Percentiles rank a stretch among this genome's conserved stretches.
Evolutionary conservation across 2,329 filamentous ascomycete genomes (phyloP).

Genomic region (Ceratocystis alfenasii): DNA sequence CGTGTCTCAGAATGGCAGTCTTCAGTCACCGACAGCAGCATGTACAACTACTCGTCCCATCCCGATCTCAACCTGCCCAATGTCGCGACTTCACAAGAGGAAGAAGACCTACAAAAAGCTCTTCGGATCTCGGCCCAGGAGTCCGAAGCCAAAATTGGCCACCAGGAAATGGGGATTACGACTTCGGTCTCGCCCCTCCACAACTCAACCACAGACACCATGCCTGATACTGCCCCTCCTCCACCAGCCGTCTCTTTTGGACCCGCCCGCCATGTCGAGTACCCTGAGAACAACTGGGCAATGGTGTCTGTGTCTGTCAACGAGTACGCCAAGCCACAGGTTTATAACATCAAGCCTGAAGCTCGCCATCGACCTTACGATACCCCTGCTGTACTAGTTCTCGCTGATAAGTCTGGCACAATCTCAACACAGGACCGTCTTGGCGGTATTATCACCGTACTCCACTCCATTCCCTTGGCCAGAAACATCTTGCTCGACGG

Average conservation of each 20-base stretch:
- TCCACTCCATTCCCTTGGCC: constrained; percentile 47
- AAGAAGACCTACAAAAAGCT: constrained; percentile 32
- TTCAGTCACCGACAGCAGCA: constrained; percentile 33
- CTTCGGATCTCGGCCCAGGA: constrained; percentile 20
- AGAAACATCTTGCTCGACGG: constrained; percentile 44
- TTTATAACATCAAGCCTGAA: constrained; percentile 22
- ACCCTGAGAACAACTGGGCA: constrained; percentile 46
- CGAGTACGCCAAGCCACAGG: constrained; percentile 31
- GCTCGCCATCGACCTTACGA: constrained; percentile 25
- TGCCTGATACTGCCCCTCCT: background rate
- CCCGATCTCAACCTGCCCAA: background rate
- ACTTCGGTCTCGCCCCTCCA: background rate
- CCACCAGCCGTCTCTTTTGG: constrained; percentile 35
- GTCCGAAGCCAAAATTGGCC: constrained; percentile 10
- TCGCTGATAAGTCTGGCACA: constrained; percentile 22
- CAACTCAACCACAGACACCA: background rate
- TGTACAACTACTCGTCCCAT: constrained; percentile 12
- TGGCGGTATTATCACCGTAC: constrained; percentile 45
- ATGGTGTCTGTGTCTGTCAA: constrained; percentile 41
- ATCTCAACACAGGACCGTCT: constrained; percentile 34
- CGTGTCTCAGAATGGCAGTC: constrained; percentile 40
- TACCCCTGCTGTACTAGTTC: constrained; percentile 42
- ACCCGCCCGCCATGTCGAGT: constrained; percentile 44
- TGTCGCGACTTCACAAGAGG: constrained; percentile 30
- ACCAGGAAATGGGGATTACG: constrained; percentile 42